Base-by-base conservation (phyloP, 495 filamentous ascomycete species). In the Neurospora terricola region DNA sequence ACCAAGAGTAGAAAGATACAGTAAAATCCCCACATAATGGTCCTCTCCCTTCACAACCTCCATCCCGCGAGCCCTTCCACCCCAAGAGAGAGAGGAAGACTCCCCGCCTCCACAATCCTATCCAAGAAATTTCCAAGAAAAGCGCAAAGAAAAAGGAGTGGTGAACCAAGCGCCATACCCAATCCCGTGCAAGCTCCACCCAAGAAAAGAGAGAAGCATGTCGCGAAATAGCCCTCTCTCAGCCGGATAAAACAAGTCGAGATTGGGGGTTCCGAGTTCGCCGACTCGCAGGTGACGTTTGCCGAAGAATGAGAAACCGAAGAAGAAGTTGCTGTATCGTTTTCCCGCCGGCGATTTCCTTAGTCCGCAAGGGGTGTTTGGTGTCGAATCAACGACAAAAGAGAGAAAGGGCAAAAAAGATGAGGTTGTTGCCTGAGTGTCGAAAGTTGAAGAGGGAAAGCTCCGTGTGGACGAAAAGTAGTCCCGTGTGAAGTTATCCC, bases 161-260 rank as follows among this genome's bases (percentile, higher is more conserved):
- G 39, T 30, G n/a, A 43, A 62, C 39, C 11, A 71, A 21, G 69
- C 34, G 36, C 36, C 27, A 21, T n/a, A 12, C 40, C 14, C 69
- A 38, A 69, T 23, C 73, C 59, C 10, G 21, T 36, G 11, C 45
- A 23, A 45, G n/a, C 11, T n/a, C 48, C 48, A 23, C 23, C 71
- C 54, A 11, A n/a, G 5, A 23, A 68, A 11, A n/a, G 38, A n/a
- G 43, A 72, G 42, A 72, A 70, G 73, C 36, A 75, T 71, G 73
- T 72, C 73, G 71, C 73, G 71, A 70, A 38, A 70, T 69, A 70
- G 27, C 73, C 30, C 30, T n/a, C 42, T 43, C 7, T n/a, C 38
- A 38, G 39, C 70, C 45, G 37, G 16, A 38, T 7, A 54, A 71
- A 34, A 66, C n/a, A 21, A 12, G 45, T 34, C 43, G 70, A 30